phyloP scores from a whole-genome alignment of 352 stramenopile genomes.

The Salisapilia sapeloensis region DNA sequence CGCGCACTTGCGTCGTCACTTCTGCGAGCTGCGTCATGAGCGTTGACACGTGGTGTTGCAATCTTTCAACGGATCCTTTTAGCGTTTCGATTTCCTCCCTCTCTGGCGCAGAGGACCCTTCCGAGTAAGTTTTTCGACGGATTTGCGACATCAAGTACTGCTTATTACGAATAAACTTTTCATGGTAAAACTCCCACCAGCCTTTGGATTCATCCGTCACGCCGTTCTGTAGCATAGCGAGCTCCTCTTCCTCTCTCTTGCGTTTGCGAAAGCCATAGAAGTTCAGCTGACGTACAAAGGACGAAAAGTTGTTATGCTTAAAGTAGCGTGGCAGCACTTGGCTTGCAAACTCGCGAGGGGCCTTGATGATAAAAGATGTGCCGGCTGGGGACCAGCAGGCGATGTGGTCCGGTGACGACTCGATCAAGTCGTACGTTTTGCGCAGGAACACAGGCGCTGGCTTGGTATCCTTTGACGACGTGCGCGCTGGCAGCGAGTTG shows the following conservation, averaged over 20 bases:
- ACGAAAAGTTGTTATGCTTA: slow-evolving; percentile 48
- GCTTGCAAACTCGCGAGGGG: slow-evolving; percentile 30
- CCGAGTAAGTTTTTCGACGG: slow-evolving; percentile 8
- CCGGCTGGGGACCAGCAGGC: slow-evolving; percentile 20
- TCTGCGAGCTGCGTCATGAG: slow-evolving; percentile 1
- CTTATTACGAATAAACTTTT: slow-evolving; percentile 13
- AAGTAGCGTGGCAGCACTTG: slow-evolving; percentile 44
- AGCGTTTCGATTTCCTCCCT: slow-evolving; percentile 1
- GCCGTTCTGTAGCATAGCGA: no score
- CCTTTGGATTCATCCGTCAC: slow-evolving; percentile 6
- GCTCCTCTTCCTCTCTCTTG: slow-evolving; percentile 14
- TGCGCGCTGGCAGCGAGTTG: no score
- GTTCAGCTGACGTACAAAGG: slow-evolving; percentile 49
- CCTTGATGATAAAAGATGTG: slow-evolving; percentile 29
- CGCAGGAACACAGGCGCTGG: slow-evolving; percentile 19
- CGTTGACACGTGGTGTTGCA: slow-evolving; percentile 1
- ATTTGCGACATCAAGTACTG: slow-evolving; percentile 17
- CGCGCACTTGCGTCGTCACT: not conserved
- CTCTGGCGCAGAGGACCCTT: slow-evolving; percentile 1
- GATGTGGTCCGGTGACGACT: slow-evolving; percentile 17
- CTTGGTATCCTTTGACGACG: no score
- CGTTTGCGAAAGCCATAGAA: slow-evolving; percentile 48
- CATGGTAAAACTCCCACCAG: slow-evolving; percentile 27
- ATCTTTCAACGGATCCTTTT: slow-evolving; percentile 1
- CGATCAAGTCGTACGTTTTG: slow-evolving; percentile 41